These are phyloP conservation scores for Phytophthora boehmeriae DNA, from an alignment of 352 stramenopile species.

Conservation along the genomic window DNA sequence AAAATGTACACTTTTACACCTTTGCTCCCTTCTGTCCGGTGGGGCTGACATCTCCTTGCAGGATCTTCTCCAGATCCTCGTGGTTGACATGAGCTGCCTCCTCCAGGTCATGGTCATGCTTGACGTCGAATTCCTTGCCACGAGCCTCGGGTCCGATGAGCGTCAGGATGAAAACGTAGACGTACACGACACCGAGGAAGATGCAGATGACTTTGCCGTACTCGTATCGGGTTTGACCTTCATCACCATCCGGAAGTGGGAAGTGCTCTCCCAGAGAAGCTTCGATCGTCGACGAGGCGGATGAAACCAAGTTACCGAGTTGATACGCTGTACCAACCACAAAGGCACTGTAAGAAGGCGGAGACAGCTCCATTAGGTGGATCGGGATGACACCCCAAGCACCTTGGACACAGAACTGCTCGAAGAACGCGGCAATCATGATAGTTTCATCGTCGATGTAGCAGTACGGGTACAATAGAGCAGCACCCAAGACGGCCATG, in stretches of 20 bases:
- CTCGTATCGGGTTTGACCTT: slow-evolving; percentile 40
- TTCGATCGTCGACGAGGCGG: slow-evolving; percentile 58
- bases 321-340: slow-evolving; percentile 58
- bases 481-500: slow-evolving; percentile 36
- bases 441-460: slow-evolving; percentile 36
- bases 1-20: slow-evolving; percentile 7
- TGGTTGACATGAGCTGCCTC: slow-evolving; percentile 34
- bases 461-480: slow-evolving; percentile 56
- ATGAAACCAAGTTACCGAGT: slow-evolving; percentile 62
- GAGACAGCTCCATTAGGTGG: slow-evolving; percentile 59
- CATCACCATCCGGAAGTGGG: slow-evolving; percentile 36
- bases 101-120: slow-evolving; percentile 44
- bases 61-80: slow-evolving; percentile 41
- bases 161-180: slow-evolving; percentile 50
- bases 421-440: slow-evolving; percentile 52
- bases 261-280: slow-evolving; percentile 49
- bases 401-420: slow-evolving; percentile 51
- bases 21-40: slow-evolving; percentile 26
- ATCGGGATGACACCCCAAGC: slow-evolving; percentile 58
- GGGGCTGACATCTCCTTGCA: slow-evolving; percentile 24
- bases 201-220: slow-evolving; percentile 61
- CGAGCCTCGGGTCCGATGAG: slow-evolving; percentile 53
- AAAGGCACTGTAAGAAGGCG: slow-evolving; percentile 54
- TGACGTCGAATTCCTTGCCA: slow-evolving; percentile 57
- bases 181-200: slow-evolving; percentile 54